A percentile compares a stretch with the other conserved stretches of the same genome.
Evolutionary conservation across 2,329 filamentous ascomycete species (phyloP).

Genomic region (Pseudocercospora cruenta): DNA sequence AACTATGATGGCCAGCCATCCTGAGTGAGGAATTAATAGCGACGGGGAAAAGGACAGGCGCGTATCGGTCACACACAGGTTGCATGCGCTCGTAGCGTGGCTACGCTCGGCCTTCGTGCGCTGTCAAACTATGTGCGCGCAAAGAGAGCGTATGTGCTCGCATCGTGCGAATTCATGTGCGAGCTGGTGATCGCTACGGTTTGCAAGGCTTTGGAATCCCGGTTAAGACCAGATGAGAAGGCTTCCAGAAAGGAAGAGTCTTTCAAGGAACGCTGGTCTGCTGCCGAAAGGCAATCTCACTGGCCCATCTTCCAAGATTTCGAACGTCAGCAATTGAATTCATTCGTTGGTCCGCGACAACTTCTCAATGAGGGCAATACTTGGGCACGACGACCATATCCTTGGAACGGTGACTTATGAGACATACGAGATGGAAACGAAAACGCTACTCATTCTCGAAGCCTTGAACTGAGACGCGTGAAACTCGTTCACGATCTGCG

Average conservation of each 20-base stretch:
- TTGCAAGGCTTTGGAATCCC: neutral
- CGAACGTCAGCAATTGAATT: neutral
- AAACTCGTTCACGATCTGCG: neutral
- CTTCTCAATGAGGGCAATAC: neutral
- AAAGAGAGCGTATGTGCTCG: neutral
- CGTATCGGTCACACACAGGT: neutral
- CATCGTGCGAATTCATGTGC: neutral
- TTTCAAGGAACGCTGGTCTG: neutral
- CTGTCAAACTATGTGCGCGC: neutral
- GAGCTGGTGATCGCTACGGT: neutral
- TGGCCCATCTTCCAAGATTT: neutral
- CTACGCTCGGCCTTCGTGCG: neutral
- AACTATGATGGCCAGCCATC: neutral
- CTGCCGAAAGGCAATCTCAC: constrained; percentile 6
- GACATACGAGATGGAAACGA: neutral
- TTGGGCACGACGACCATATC: neutral
- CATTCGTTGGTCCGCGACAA: constrained; percentile 1
- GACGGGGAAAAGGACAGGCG: neutral
- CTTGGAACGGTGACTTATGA: neutral
- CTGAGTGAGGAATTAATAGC: no score
- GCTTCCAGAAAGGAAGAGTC: neutral
- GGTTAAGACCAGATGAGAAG: neutral
- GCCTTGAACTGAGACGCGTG: neutral
- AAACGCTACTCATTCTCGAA: neutral
- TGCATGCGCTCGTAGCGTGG: neutral